Evolutionary conservation across 805 yeast species (phyloP).

Genomic region (Cyberlindnera maritima): DNA sequence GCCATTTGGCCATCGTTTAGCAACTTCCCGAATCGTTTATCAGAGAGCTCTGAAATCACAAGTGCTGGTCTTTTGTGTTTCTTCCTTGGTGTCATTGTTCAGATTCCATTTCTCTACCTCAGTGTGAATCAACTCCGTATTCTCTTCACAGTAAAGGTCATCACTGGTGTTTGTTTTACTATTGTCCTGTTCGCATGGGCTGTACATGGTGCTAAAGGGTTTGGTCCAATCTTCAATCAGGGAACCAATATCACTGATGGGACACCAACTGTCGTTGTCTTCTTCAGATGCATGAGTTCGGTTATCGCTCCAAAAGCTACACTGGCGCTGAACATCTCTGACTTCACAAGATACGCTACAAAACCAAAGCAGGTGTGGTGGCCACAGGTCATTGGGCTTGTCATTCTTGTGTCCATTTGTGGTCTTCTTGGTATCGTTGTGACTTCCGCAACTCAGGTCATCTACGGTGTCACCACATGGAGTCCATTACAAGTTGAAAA

Average conservation of each 20-base stretch:
- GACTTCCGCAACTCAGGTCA: slow-evolving; percentile 35
- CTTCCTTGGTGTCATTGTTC: slow-evolving; percentile 32
- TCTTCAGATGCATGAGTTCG: slow-evolving; percentile 29
- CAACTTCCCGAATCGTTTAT: slow-evolving; percentile 34
- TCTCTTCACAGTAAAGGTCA: slow-evolving; percentile 33
- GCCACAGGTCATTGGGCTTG: slow-evolving; percentile 32
- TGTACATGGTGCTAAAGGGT: slow-evolving; percentile 28
- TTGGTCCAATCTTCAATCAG: slow-evolving; percentile 27
- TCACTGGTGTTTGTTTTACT: slow-evolving; percentile 31
- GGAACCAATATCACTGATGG: slow-evolving; percentile 24
- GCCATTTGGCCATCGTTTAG: slow-evolving; percentile 52
- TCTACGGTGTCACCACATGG: slow-evolving; percentile 41
- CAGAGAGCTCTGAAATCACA: slow-evolving; percentile 26
- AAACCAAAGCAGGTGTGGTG: slow-evolving; percentile 30
- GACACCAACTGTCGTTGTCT: slow-evolving; percentile 24
- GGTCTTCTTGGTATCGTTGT: slow-evolving; percentile 34
- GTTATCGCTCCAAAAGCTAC: slow-evolving; percentile 37
- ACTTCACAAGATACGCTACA: slow-evolving; percentile 37
- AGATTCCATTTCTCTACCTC: slow-evolving; percentile 33
- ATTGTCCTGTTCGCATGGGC: slow-evolving; percentile 34
- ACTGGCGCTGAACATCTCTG: slow-evolving; percentile 36
- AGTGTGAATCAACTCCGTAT: slow-evolving; percentile 34
- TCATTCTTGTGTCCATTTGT: slow-evolving; percentile 28
- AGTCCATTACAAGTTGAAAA: slow-evolving; percentile 39
- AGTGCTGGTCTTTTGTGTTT: slow-evolving; percentile 32